Conservation (phyloP, 2,329 filamentous ascomycete species). For the Diplodia corticola region DNA sequence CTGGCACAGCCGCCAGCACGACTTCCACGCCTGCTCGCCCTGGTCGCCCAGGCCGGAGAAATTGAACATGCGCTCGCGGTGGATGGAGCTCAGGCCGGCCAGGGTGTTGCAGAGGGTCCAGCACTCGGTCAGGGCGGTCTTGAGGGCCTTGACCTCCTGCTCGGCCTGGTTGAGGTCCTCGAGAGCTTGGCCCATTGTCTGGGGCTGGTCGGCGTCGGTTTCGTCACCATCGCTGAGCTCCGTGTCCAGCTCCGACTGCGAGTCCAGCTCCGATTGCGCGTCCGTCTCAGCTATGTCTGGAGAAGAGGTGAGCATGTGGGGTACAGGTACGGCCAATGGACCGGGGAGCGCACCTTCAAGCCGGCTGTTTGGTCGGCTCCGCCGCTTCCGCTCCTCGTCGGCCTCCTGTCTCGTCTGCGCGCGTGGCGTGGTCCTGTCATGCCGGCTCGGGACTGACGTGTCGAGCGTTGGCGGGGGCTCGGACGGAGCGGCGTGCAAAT, state of each 20-base stretch:
- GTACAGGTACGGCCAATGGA: not conserved
- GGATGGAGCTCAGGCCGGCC: constrained; percentile 78
- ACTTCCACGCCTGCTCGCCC: constrained; percentile 88
- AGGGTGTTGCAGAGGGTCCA: constrained; percentile 94
- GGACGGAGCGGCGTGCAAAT: not conserved
- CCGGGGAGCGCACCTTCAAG: constrained; percentile 63
- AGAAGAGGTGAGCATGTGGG: constrained; percentile 8
- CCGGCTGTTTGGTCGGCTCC: constrained; percentile 66
- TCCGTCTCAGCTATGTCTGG: constrained; percentile 49
- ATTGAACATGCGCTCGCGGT: constrained; percentile 76
- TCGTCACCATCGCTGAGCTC: constrained; percentile 18
- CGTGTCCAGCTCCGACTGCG: constrained; percentile 29
- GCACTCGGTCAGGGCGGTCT: constrained; percentile 78
- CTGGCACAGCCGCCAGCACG: constrained; percentile 91
- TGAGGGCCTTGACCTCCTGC: constrained; percentile 67
- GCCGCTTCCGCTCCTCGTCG: constrained; percentile 56
- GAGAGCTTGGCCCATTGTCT: constrained; percentile 53
- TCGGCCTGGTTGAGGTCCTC: constrained; percentile 60
- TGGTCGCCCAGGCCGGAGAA: constrained; percentile 72
- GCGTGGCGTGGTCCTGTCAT: constrained; percentile 74
- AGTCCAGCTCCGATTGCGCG: constrained; percentile 26
- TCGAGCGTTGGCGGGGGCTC: constrained; percentile 57
- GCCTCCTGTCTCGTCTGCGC: constrained; percentile 81
- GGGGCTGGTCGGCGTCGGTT: constrained; percentile 36
- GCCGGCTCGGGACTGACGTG: constrained; percentile 68